These are phyloP conservation scores for Neopestalotiopsis clavispora DNA, from an alignment of 2,329 filamentous ascomycete genomes.

Conservation along the genomic window DNA sequence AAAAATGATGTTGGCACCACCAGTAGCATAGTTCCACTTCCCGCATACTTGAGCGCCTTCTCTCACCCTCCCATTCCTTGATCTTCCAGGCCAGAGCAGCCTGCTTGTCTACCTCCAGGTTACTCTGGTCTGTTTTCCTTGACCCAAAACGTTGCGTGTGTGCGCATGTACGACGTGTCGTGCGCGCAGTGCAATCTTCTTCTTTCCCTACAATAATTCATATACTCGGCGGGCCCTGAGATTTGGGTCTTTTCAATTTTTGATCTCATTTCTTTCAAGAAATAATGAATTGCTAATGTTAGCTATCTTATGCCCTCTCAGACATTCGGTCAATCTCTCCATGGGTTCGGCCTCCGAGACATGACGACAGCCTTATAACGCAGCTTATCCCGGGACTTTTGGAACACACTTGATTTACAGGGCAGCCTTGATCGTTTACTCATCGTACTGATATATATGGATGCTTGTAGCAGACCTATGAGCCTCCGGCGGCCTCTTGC, in stretches of 20 bases:
- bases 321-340: neutral
- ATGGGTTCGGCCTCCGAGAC: neutral
- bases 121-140: neutral
- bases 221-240: neutral
- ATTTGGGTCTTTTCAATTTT: neutral
- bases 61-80: neutral
- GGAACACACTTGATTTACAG: neutral
- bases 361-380: constrained; percentile 17
- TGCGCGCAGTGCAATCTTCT: neutral
- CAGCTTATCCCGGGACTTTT: neutral
- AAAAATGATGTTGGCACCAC: neutral
- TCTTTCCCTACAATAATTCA: neutral
- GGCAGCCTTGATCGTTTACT: constrained; percentile 31
- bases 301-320: neutral
- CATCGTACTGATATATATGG: constrained; percentile 34
- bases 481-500: constrained; percentile 55
- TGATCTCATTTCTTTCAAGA: neutral
- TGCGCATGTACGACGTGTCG: neutral
- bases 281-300: neutral
- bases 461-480: constrained; percentile 54
- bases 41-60: constrained; percentile 5
- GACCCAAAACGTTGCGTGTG: neutral
- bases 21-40: neutral
- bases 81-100: neutral
- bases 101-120: neutral